Conservation (phyloP, 495 filamentous ascomycete species). For the Podospora australis region DNA sequence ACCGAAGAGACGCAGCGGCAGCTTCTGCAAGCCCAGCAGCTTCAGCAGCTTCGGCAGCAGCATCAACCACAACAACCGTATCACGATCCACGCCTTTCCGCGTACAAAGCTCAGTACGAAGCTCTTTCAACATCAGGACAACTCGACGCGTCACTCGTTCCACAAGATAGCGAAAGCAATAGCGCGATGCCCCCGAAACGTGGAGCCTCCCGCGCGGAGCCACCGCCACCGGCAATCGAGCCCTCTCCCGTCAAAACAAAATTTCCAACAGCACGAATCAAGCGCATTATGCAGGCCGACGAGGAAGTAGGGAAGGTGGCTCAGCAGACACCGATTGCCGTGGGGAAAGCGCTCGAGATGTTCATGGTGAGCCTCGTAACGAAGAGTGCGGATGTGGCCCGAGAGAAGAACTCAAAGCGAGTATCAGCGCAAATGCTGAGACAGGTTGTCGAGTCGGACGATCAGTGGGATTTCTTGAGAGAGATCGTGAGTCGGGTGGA, state of each 20-base stretch:
- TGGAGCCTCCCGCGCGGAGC: conserved; percentile 14
- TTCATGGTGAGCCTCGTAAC: conserved; percentile 94
- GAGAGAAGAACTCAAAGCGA: conserved; percentile 74
- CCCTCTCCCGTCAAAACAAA: conserved; percentile 81
- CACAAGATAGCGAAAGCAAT: background rate
- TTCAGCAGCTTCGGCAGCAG: conserved; percentile 12
- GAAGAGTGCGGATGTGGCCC: conserved; percentile 77
- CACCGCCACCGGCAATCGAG: conserved; percentile 24
- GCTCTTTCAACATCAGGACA: too few relatives aligned
- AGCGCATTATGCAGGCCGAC: conserved; percentile 99
- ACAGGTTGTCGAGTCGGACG: conserved; percentile 73
- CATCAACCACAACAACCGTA: conserved; percentile 12
- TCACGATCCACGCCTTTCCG: too few relatives aligned
- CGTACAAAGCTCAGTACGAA: too few relatives aligned
- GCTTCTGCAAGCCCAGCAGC: conserved; percentile 2
- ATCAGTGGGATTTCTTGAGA: conserved; percentile 84
- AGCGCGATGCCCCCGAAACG: conserved; percentile 13
- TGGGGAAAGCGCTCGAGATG: conserved; percentile 91
- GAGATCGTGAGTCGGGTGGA: conserved; percentile 88
- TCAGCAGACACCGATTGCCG: conserved; percentile 90
- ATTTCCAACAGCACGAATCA: conserved; percentile 95
- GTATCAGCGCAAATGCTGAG: conserved; percentile 89
- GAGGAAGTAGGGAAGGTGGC: conserved; percentile 98
- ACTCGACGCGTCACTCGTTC: background rate
- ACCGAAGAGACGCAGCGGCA: conserved; percentile 6